Base-by-base conservation (phyloP, 208 protist species). In the Leishmania gerbilli region DNA sequence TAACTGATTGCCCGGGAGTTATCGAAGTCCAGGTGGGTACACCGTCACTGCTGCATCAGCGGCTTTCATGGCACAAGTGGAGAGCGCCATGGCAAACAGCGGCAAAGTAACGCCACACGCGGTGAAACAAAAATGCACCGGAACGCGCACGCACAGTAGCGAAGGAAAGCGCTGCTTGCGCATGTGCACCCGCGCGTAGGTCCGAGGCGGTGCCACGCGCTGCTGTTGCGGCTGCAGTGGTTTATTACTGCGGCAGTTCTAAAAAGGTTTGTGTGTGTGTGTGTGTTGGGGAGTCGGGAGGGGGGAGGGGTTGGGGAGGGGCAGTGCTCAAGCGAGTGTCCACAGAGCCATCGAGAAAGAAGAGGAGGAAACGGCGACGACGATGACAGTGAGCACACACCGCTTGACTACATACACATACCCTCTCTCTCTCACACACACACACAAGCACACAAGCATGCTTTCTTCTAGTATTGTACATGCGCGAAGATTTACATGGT, bases 401-500 rank as follows among this genome's bases (percentile, higher is more conserved):
- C 31, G 34, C 17, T 71, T 42, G 37, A 47, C 7, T 37, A 53
- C 68, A 47, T 45, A 21, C 31, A 4, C 45, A 11, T 19, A 24
- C 71, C 71, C 8, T 40, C n/a, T 19, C 71, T 40, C 47, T 37
- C 31, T 40, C 47, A 0, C 64, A 3, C 64, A 34, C 27, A 69
- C 64, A 74, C 37, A 55, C 37, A 74, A 6, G 24, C 40, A 49
- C 68, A 45, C 64, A 62, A 15, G 24, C 55, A 42, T 17, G 8
- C 31, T 8, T 19, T 31, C 74, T 13, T 11, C 9, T 37, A 55
- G 24, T 56, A 76, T 42, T 76, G 71, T 76, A 76, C 71, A 76
- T 76, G 71, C 8, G 51, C 71, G 40, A 62, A 60, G 49, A 55
- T 76, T 76, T 76, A 76, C 71, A 76, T 76, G 7, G n/a, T 8